These are phyloP conservation scores for Nepenthes gracilis DNA, from an alignment of 148 eudicot genomes.

Conservation along the genomic window DNA sequence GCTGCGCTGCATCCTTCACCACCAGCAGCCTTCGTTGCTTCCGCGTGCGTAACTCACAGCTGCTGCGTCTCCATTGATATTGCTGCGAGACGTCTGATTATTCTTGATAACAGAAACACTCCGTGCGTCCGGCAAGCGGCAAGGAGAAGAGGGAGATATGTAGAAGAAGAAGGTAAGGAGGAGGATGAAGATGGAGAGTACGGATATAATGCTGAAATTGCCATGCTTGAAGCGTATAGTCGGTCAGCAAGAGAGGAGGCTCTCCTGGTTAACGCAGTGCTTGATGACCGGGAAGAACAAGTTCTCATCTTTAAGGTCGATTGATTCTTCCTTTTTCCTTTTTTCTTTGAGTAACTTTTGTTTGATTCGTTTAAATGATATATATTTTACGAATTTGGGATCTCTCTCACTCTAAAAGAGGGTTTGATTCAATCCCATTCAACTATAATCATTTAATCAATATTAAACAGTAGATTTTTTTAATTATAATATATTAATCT, in stretches of 20 bases:
- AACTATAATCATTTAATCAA: no score
- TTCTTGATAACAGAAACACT: no score
- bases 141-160: slow-evolving; percentile 36
- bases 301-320: slow-evolving; percentile 31
- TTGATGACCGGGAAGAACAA: slow-evolving; percentile 35
- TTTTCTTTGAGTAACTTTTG: not conserved
- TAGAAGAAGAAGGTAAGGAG: slow-evolving; percentile 14
- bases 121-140: slow-evolving; percentile 1
- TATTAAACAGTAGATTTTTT: no score
- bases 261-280: slow-evolving; percentile 48
- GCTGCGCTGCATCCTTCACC: no score
- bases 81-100: no score
- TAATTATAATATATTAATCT: no score
- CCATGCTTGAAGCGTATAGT: slow-evolving; percentile 51
- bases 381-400: no score
- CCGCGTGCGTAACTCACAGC: no score
- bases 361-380: not conserved
- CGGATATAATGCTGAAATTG: slow-evolving; percentile 55
- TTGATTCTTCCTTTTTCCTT: slow-evolving; percentile 26
- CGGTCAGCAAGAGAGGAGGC: slow-evolving; percentile 47
- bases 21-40: no score
- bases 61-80: no score
- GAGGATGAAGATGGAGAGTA: slow-evolving; percentile 20
- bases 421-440: no score
- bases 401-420: no score